A percentile compares a stretch with the other conserved stretches of the same genome.
phyloP scores from a whole-genome alignment of 495 filamentous ascomycete species.

The Neurospora discreta region DNA sequence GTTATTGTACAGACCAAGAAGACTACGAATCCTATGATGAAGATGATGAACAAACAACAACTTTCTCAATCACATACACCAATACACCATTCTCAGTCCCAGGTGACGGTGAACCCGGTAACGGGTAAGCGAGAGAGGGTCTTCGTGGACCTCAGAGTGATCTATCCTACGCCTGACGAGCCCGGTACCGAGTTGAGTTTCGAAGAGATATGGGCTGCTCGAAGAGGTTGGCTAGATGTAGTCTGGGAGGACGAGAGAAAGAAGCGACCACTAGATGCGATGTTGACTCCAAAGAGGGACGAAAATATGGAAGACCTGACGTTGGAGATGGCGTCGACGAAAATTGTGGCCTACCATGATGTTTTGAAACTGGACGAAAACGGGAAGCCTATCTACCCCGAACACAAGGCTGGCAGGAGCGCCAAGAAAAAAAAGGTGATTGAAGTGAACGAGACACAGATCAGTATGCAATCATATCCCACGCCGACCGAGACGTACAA shows the following conservation, averaged over 20 bases:
- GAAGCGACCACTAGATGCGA: conserved; percentile 2
- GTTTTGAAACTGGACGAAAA: conserved; percentile 39
- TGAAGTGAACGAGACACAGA: conserved; percentile 77
- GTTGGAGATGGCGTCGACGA: conserved; percentile 19
- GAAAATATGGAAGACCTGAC: conserved; percentile 16
- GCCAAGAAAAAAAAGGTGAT: conserved; percentile 57
- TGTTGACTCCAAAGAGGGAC: background rate
- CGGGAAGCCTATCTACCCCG: conserved; percentile 26
- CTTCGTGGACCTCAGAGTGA: conserved; percentile 69
- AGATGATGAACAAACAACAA: conserved; percentile 14
- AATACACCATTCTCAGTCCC: conserved; percentile 44
- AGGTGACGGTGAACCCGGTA: conserved; percentile 64
- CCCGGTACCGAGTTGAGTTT: conserved; percentile 66
- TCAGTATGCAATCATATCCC: conserved; percentile 42
- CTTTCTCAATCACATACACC: conserved; percentile 39
- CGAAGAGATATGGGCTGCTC: conserved; percentile 77
- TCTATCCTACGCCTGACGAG: conserved; percentile 69
- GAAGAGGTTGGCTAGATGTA: conserved; percentile 63
- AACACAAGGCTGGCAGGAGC: conserved; percentile 14
- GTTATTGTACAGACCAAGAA: conserved; percentile 38
- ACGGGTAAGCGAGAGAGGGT: conserved; percentile 73
- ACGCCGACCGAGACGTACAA: background rate
- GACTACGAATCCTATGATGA: background rate
- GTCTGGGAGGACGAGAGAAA: conserved; percentile 50
- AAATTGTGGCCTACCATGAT: conserved; percentile 36